Evolutionary conservation across 2,329 filamentous ascomycete genomes (phyloP).

Genomic region (Fusarium compactum): DNA sequence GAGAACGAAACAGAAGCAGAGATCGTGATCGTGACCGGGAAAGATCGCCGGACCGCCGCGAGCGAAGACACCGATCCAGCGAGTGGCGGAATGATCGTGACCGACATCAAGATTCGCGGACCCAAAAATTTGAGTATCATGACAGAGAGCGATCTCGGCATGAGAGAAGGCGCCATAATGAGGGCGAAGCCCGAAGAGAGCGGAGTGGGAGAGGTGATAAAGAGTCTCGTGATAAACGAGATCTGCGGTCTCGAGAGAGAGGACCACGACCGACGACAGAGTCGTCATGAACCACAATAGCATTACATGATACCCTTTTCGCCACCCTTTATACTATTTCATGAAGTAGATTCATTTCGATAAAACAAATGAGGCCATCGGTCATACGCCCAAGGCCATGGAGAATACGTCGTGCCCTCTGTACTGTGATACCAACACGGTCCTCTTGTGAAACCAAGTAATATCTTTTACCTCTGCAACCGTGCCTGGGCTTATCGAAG

Average conservation of each 20-base stretch:
- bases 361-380: not conserved
- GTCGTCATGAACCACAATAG: constrained; percentile 16
- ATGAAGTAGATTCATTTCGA: not conserved
- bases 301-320: constrained; percentile 31
- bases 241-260: constrained; percentile 32
- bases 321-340: not conserved
- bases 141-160: constrained; percentile 20
- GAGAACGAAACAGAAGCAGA: constrained; percentile 24
- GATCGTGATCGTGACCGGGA: constrained; percentile 33
- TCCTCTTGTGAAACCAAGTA: not conserved
- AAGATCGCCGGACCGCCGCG: constrained; percentile 17
- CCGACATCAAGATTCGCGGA: constrained; percentile 20
- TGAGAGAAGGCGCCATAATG: constrained; percentile 6
- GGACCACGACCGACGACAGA: constrained; percentile 17
- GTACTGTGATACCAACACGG: not conserved
- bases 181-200: constrained; percentile 7
- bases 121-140: constrained; percentile 20
- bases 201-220: constrained; percentile 27
- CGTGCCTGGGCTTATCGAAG: not conserved
- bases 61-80: constrained; percentile 30
- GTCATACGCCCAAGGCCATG: not conserved
- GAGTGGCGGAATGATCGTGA: constrained; percentile 21
- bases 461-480: not conserved
- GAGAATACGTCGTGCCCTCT: not conserved
- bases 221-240: constrained; percentile 21